A percentile compares a stretch with the other conserved stretches of the same genome.
Evolutionary conservation across 1,284 basidiomycete species (phyloP).

Genomic region (Calocybe gambosa): DNA sequence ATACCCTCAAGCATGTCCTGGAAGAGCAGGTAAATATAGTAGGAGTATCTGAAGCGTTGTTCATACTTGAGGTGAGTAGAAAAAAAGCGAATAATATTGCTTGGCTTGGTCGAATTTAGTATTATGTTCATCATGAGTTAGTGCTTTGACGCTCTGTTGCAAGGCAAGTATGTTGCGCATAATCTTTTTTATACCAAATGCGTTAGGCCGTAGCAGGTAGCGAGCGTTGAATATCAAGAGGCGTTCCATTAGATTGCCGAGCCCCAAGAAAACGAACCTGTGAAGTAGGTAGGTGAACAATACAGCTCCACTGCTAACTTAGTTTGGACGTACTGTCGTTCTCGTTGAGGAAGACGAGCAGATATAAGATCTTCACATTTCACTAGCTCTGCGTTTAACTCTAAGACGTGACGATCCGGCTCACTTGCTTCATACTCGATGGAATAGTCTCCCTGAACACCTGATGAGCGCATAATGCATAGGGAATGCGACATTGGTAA

Average conservation of each 20-base stretch:
- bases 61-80: conserved; percentile 65
- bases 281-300: conserved; percentile 7
- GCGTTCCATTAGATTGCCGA: conserved; percentile 85
- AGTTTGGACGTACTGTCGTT: conserved; percentile 52
- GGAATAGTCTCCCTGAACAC: conserved; percentile 71
- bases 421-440: conserved; percentile 81
- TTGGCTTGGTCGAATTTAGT: conserved; percentile 74
- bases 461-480: not conserved
- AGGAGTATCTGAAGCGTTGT: not conserved
- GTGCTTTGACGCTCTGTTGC: conserved; percentile 87
- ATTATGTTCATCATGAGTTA: conserved; percentile 55
- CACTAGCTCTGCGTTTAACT: conserved; percentile 80
- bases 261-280: conserved; percentile 84
- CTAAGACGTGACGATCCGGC: conserved; percentile 86
- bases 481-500: conserved; percentile 7
- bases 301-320: not conserved
- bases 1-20: conserved; percentile 74
- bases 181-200: conserved; percentile 84
- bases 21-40: not conserved
- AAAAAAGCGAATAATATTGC: conserved; percentile 79
- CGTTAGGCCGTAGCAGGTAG: conserved; percentile 67
- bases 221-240: conserved; percentile 75
- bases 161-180: conserved; percentile 86
- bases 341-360: conserved; percentile 52
- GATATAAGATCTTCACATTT: conserved; percentile 72